These are phyloP conservation scores for Magnolia sinica DNA, from an alignment of 164 flowering plant genomes.

Conservation along the genomic window DNA sequence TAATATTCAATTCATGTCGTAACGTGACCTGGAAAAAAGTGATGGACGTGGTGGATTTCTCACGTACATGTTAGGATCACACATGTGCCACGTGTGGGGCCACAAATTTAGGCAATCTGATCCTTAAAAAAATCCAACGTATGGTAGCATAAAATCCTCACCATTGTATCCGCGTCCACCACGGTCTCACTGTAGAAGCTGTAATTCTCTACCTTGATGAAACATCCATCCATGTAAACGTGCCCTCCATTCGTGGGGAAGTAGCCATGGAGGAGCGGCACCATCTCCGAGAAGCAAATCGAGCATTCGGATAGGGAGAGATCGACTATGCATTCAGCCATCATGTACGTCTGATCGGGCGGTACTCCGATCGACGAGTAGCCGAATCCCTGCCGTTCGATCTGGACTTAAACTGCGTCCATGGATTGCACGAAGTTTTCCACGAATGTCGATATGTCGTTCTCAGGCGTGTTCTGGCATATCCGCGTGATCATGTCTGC, in stretches of 20 bases:
- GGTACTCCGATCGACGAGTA: not conserved
- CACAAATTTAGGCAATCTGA: too few relatives aligned
- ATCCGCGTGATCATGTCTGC: not conserved
- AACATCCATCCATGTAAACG: constrained; percentile 12
- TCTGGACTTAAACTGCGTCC: not conserved
- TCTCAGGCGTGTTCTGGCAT: not conserved
- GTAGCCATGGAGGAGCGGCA: not conserved
- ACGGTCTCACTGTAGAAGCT: constrained; percentile 1
- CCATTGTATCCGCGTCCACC: not conserved
- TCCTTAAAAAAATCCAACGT: not conserved
- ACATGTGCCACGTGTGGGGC: too few relatives aligned
- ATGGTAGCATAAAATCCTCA: not conserved
- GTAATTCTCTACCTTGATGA: constrained; percentile 11
- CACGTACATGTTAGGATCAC: not conserved
- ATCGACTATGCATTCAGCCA: not conserved
- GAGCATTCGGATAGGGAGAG: not conserved
- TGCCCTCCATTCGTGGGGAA: constrained; percentile 4
- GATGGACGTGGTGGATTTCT: not conserved
- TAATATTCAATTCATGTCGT: not conserved
- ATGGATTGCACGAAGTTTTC: not conserved
- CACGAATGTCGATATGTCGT: not conserved
- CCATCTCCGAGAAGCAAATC: constrained; percentile 4
- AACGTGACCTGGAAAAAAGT: not conserved
- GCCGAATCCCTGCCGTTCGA: not conserved
- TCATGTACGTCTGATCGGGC: not conserved